A percentile compares a stretch with the other conserved stretches of the same genome.
Conservation (phyloP, 2,329 filamentous ascomycete species). For the Neonectria hederae region DNA sequence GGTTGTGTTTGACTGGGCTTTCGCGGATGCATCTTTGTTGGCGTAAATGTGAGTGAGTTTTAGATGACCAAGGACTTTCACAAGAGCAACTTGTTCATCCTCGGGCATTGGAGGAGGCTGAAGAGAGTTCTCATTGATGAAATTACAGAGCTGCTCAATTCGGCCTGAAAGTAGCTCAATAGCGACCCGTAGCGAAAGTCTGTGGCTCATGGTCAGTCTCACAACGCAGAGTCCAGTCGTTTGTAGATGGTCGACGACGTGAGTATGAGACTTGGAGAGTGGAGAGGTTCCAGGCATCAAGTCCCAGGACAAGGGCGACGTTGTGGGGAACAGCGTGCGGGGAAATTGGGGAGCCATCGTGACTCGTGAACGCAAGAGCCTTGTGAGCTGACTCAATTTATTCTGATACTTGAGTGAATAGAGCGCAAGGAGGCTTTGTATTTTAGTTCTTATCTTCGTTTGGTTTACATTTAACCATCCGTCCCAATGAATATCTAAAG, state of each 20-base stretch:
- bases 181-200: conserved; percentile 28
- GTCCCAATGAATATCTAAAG: too few species aligned
- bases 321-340: conserved; percentile 18
- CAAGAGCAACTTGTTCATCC: conserved; percentile 29
- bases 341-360: conserved; percentile 17
- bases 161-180: conserved; percentile 29
- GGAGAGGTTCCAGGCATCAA: conserved; percentile 10
- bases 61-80: conserved; percentile 28
- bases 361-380: conserved; percentile 5
- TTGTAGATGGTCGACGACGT: background rate
- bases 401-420: background rate
- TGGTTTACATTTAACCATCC: background rate
- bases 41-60: conserved; percentile 27
- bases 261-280: conserved; percentile 7
- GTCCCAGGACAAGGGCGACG: conserved; percentile 2
- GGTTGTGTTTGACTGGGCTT: conserved; percentile 5
- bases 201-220: background rate
- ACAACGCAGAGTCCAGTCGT: background rate
- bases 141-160: conserved; percentile 41
- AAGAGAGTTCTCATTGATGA: conserved; percentile 52
- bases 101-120: conserved; percentile 49
- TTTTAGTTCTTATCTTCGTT: background rate
- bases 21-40: conserved; percentile 20
- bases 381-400: background rate
- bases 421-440: background rate